Conservation (phyloP, 108 stramenopile genomes). For the Bacterosira constricta region DNA sequence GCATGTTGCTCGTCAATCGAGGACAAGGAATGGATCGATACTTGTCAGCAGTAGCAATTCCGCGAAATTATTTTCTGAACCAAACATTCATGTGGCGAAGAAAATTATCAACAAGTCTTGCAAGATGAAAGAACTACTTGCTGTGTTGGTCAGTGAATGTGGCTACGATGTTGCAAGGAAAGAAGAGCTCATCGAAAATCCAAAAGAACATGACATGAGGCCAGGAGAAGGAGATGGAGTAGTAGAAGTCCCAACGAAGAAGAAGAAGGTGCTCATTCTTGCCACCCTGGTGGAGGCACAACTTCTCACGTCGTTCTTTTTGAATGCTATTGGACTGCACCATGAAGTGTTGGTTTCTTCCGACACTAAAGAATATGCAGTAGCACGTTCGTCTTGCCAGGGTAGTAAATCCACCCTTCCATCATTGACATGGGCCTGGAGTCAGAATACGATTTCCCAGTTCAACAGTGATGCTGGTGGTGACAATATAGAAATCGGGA, state of each 20-base stretch:
- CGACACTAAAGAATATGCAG: background rate
- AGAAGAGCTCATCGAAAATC: background rate
- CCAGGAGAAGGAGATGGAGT: constrained; percentile 11
- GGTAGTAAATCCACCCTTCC: background rate
- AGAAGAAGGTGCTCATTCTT: constrained; percentile 70
- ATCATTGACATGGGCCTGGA: constrained; percentile 44
- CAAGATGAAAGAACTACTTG: constrained; percentile 70
- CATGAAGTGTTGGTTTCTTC: constrained; percentile 53
- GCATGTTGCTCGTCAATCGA: too few species aligned
- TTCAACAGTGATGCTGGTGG: constrained; percentile 39
- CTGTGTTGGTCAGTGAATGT: constrained; percentile 54
- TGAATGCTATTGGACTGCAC: constrained; percentile 68
- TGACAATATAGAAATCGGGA: background rate
- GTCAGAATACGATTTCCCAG: constrained; percentile 52
- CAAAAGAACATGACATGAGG: too few species aligned
- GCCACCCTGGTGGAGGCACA: constrained; percentile 67
- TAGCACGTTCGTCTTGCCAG: background rate
- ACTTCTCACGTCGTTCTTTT: constrained; percentile 58
- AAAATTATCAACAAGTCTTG: constrained; percentile 57
- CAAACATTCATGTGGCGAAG: constrained; percentile 48
- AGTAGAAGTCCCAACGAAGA: constrained; percentile 15
- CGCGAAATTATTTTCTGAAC: constrained; percentile 51
- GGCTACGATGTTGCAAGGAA: constrained; percentile 38
- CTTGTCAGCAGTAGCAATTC: background rate
- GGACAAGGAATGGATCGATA: background rate